Evolutionary conservation across 345 rosid genomes (phyloP), one percentile per base, ranked within the genome.

Genomic region (Eucalyptus erythrocorys): DNA sequence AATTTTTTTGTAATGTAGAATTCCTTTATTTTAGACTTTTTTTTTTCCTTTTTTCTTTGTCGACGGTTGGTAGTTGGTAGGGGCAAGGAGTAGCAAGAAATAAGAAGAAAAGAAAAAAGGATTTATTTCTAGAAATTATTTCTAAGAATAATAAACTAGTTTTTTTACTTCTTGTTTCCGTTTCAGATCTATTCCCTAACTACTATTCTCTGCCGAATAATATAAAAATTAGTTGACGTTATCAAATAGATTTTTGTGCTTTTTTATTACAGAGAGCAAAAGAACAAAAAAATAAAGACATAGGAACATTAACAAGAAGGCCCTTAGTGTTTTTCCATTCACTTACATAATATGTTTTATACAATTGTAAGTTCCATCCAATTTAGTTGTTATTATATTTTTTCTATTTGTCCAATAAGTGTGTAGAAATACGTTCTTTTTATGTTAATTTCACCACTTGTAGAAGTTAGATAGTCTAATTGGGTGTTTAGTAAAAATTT

Each of bases 1-100:
- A 17, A 6, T 0, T 50, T 50, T 17, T 50, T 50, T 6, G 8
- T 50, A 50, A 1, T 50, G 22, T 17, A 17, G 0, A 51, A 51
- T 50, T 50, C 55, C 0, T 51, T 51, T 19, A 4, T 51, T 51
- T 51, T 51, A 51, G 22, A 19, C 24, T 51, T 51, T 51, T 19
- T 17, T 51, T 49, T 50, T 6, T 48, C 4, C 1, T 3, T 50
- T 50, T 51, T 51, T 51, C 9, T 51, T 51, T 0, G 0, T 1
- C 0, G 0, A 0, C 0, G 1, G 1, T 50, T 0, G 2, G 8
- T 0, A 0, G 1, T 50, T 0, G 22, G 22, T 0, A 17, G 1
- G 22, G 55, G 24, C 10, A 19, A 51, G 4, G 24, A 24, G 55
- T 0, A 19, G 2, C 24, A 51, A 51, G 24, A 51, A 51, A 51